phyloP scores from a whole-genome alignment of 176 grass and related monocot species.

The Olyra latifolia region DNA sequence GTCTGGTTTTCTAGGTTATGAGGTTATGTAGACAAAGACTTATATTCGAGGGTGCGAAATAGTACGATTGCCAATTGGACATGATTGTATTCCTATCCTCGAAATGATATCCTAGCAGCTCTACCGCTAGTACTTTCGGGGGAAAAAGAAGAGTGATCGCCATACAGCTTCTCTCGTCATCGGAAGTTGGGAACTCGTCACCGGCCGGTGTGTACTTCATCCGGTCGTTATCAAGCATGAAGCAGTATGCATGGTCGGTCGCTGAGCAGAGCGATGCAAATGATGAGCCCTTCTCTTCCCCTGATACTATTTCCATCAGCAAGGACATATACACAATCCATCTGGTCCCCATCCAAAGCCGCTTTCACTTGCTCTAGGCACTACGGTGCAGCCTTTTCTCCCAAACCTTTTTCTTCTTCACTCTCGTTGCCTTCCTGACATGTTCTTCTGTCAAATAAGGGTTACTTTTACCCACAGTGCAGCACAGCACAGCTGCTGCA shows the following conservation, averaged over 20 bases:
- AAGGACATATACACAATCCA: slow-evolving; percentile 25
- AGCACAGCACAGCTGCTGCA: neutral
- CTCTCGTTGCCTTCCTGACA: neutral
- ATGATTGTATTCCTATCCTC: too few species aligned
- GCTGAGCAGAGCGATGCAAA: neutral
- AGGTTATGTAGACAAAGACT: too few species aligned
- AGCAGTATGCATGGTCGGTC: neutral
- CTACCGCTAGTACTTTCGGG: too few species aligned
- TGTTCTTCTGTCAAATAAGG: neutral
- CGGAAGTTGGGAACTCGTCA: neutral
- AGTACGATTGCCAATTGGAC: too few species aligned
- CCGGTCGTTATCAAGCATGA: neutral
- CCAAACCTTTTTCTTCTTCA: neutral
- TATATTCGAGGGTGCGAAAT: too few species aligned
- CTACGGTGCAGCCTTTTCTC: slow-evolving; percentile 29
- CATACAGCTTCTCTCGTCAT: too few species aligned
- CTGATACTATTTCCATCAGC: neutral
- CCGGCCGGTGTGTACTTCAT: neutral
- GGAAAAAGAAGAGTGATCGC: too few species aligned
- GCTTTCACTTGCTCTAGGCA: slow-evolving; percentile 39
- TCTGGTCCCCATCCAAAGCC: neutral
- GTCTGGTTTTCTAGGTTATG: too few species aligned
- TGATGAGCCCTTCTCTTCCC: neutral
- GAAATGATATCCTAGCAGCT: too few species aligned
- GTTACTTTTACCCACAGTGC: neutral